phyloP scores from a whole-genome alignment of 2,329 filamentous ascomycete genomes.

The Hypoxylon rubiginosum region DNA sequence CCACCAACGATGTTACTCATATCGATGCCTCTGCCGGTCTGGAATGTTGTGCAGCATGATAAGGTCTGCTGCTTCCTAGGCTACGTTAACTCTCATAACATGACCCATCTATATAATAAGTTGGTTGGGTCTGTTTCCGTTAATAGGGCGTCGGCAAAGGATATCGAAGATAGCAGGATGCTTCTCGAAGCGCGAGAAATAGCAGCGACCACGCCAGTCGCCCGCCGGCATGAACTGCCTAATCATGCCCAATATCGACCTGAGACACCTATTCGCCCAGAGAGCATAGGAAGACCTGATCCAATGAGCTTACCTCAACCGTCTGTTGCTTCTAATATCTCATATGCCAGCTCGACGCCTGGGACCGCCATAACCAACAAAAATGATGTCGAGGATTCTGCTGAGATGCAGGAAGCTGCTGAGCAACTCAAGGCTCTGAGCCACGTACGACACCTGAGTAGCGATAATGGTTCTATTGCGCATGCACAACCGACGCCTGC shows the following conservation, averaged over 20 bases:
- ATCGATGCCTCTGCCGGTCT: constrained; percentile 74
- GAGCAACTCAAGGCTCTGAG: constrained; percentile 76
- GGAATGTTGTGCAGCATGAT: constrained; percentile 74
- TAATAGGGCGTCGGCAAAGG: constrained; percentile 62
- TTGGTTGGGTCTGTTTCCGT: constrained; percentile 64
- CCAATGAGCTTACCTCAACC: constrained; percentile 47
- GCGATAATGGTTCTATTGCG: constrained; percentile 54
- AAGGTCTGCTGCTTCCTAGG: constrained; percentile 76
- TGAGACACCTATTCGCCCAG: constrained; percentile 50
- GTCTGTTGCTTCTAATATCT: constrained; percentile 35
- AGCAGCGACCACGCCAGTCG: constrained; percentile 55
- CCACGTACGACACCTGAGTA: constrained; percentile 70
- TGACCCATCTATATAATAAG: constrained; percentile 73
- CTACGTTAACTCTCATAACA: constrained; percentile 75
- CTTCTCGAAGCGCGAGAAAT: constrained; percentile 67
- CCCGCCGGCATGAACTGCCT: constrained; percentile 47
- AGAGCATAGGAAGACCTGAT: constrained; percentile 45
- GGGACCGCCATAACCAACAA: constrained; percentile 55
- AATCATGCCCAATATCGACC: constrained; percentile 45
- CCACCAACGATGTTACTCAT: constrained; percentile 76
- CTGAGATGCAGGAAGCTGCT: constrained; percentile 77
- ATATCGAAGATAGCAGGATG: constrained; percentile 70
- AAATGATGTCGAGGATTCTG: constrained; percentile 71
- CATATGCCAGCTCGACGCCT: constrained; percentile 47
- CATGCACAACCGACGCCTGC: constrained; percentile 43